Evolutionary conservation across 169 alveolate genomes (phyloP).

Genomic region (Plasmodium vivax): DNA sequence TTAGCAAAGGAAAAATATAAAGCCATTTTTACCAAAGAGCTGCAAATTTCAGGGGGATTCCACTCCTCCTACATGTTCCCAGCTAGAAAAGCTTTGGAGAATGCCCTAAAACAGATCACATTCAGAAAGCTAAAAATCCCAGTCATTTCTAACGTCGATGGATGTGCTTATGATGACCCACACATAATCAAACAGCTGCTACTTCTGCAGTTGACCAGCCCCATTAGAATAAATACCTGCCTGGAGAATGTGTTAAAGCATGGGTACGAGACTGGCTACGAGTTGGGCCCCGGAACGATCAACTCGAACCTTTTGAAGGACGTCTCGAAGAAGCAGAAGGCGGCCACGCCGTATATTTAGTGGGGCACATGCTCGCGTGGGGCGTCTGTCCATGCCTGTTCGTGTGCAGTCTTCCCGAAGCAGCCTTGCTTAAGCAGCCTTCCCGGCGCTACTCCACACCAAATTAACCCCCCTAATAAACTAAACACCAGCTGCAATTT

Average conservation of each 20-base stretch:
- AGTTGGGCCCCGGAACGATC: slow-evolving; percentile 78
- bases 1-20: slow-evolving; percentile 71
- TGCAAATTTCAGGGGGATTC: slow-evolving; percentile 79
- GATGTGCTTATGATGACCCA: slow-evolving; percentile 77
- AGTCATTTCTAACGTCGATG: slow-evolving; percentile 80
- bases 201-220: slow-evolving; percentile 77
- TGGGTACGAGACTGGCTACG: slow-evolving; percentile 76
- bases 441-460: neutral
- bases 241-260: slow-evolving; percentile 52
- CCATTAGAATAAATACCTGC: slow-evolving; percentile 70
- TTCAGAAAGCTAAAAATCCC: slow-evolving; percentile 74
- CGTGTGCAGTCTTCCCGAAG: neutral
- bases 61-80: slow-evolving; percentile 78
- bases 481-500: neutral
- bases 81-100: slow-evolving; percentile 72
- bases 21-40: slow-evolving; percentile 60
- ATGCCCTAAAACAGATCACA: slow-evolving; percentile 32
- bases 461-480: neutral
- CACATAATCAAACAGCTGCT: slow-evolving; percentile 66
- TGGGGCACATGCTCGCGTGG: neutral
- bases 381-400: neutral
- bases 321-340: slow-evolving; percentile 52
- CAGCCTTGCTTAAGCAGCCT: neutral
- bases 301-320: slow-evolving; percentile 73
- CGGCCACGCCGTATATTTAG: slow-evolving; percentile 49